Base-by-base conservation (phyloP, 1,139 yeast species). In the Kurtzmaniella quercitrusa region DNA sequence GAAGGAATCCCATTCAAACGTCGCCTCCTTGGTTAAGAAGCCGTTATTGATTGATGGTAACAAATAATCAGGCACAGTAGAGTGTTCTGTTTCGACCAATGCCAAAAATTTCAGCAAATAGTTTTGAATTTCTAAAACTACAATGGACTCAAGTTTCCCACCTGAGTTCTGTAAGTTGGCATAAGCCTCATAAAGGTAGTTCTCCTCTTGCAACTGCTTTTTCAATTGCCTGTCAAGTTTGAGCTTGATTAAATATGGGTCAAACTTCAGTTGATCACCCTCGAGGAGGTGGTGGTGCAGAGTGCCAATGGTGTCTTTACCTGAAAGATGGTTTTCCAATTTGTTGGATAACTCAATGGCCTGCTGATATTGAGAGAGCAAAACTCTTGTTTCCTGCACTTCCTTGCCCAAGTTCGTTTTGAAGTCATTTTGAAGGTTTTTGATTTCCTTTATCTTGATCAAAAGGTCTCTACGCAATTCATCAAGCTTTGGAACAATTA, bases 1-100 rank as follows among this genome's bases (percentile, higher is more conserved):
- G 51, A 88, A 93, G 22, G 86, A 76, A 49, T 86, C 89, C 97
- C 98, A 93, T 67, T 93, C 98, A 57, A 81, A 79, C 26, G 79
- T 73, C 9, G 95, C 80, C 49, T 86, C 93, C 56, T 85, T 83
- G 36, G 85, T 75, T 47, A 88, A 77, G 51, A 88, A 82, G 1
- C 96, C 95, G 41, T 76, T 64, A 52, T 82, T 81, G 45, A 89
- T 65, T 58, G 80, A 82, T 8, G 88, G 82, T 34, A 85, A 72
- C 47, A 88, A 68, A 44, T 74, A 74, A 50, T 82, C 81, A 48
- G 83, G 78, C 15, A 84, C 80, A 32, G 84, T 68, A 47, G 82
- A 82, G 35, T 88, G 82, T 59, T 87, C 91, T 47, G 77, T 79
- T 39, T 82, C 84, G 42, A 85, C 64, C 32, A 82, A 61, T 47